These are phyloP conservation scores for Phytophthora crassamura DNA, from an alignment of 352 stramenopile genomes.

Conservation along the genomic window DNA sequence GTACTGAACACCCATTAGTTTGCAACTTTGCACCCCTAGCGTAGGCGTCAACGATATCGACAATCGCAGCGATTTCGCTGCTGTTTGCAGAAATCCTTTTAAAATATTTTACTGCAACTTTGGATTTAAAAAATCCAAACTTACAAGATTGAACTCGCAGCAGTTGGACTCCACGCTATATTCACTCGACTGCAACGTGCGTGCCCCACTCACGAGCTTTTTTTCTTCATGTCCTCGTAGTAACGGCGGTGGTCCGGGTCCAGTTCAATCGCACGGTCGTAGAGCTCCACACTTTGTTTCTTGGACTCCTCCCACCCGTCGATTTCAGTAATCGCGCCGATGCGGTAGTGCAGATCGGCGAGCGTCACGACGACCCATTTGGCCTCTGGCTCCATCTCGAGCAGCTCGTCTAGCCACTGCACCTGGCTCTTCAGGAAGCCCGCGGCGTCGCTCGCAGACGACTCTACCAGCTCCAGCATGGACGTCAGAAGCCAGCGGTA, in stretches of 20 bases:
- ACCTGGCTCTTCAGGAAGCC: conserved; percentile 77
- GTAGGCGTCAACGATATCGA: too few species aligned
- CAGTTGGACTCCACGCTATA: too few species aligned
- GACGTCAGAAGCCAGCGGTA: conserved; percentile 94
- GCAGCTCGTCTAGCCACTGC: conserved; percentile 83
- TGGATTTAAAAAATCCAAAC: too few species aligned
- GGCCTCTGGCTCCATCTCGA: conserved; percentile 77
- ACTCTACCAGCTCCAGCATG: conserved; percentile 61
- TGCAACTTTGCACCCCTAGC: too few species aligned
- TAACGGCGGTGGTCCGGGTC: conserved; percentile 70
- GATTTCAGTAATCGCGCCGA: conserved; percentile 35
- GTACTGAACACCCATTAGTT: neutral
- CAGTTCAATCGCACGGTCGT: conserved; percentile 49
- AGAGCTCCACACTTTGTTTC: conserved; percentile 54
- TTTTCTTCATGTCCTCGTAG: conserved; percentile 67
- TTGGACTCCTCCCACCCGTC: conserved; percentile 37
- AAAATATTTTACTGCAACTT: too few species aligned
- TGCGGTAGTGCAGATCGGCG: conserved; percentile 53
- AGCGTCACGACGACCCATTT: conserved; percentile 83
- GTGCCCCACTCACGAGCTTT: conserved; percentile 11
- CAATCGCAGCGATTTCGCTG: too few species aligned
- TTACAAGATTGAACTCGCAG: too few species aligned
- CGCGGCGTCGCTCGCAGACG: conserved; percentile 41
- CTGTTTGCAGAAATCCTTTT: too few species aligned
- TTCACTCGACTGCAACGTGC: too few species aligned